Evolutionary conservation across 1,284 basidiomycete genomes (phyloP).

Genomic region (Quambalaria eucalypti): DNA sequence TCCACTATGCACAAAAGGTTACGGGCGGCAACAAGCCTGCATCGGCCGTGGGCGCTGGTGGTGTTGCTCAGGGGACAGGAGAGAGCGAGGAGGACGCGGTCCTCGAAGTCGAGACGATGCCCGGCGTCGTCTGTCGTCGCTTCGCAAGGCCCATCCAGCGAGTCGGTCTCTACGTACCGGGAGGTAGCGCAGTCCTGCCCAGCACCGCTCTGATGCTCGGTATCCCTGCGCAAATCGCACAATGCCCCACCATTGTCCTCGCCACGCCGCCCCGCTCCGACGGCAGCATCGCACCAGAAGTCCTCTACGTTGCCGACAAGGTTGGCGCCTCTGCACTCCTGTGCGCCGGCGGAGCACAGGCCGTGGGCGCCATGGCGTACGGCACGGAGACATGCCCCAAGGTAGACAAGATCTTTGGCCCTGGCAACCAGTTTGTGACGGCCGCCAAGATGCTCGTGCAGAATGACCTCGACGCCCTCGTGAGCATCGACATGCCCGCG

Average conservation of each 20-base stretch:
- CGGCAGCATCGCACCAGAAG: slow-evolving; percentile 42
- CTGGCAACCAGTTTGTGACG: slow-evolving; percentile 98
- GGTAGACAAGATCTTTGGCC: slow-evolving; percentile 95
- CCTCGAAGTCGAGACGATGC: slow-evolving; percentile 89
- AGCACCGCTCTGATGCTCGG: slow-evolving; percentile 97
- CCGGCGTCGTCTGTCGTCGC: slow-evolving; percentile 63
- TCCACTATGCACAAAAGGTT: slow-evolving; percentile 46
- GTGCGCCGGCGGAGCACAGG: slow-evolving; percentile 78
- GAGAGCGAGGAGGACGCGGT: slow-evolving; percentile 56
- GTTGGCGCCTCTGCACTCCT: slow-evolving; percentile 47
- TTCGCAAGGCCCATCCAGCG: slow-evolving; percentile 88
- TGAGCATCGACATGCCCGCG: slow-evolving; percentile 98
- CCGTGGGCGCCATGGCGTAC: slow-evolving; percentile 93
- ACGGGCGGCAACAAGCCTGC: slow-evolving; percentile 52
- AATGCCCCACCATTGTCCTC: slow-evolving; percentile 82
- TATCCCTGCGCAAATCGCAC: slow-evolving; percentile 92
- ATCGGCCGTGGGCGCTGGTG: slow-evolving; percentile 10
- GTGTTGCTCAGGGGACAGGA: slow-evolving; percentile 5
- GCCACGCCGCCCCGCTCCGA: slow-evolving; percentile 76
- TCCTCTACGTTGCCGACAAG: slow-evolving; percentile 42
- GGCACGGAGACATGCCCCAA: slow-evolving; percentile 93
- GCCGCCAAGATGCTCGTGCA: slow-evolving; percentile 98
- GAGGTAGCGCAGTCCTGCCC: slow-evolving; percentile 90
- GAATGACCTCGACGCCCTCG: slow-evolving; percentile 93
- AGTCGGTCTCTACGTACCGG: slow-evolving; percentile 94